Conservation (phyloP, 1,284 basidiomycete species). For the Porogramme epimiltina region DNA sequence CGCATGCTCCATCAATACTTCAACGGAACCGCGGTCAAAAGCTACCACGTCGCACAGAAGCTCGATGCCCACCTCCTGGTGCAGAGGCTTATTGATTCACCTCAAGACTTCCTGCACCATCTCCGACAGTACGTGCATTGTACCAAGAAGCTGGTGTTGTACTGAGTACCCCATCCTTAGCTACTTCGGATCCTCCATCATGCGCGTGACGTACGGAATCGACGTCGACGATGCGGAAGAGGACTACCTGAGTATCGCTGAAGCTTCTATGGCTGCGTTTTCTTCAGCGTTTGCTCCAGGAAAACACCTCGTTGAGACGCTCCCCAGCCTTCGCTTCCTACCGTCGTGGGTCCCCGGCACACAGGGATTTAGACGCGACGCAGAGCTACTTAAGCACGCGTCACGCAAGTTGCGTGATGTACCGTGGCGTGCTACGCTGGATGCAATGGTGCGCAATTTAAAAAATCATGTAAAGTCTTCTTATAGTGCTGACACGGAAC, state of each 20-base stretch:
- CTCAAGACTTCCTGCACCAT: conserved; percentile 3
- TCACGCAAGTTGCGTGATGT: not conserved
- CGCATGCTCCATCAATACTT: conserved; percentile 7
- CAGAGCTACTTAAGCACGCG: not conserved
- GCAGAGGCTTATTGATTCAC: not conserved
- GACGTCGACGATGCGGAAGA: conserved; percentile 1
- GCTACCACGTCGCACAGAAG: conserved; percentile 4
- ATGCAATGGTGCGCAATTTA: not conserved
- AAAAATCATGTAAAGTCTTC: too few species aligned
- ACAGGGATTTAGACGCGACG: conserved; percentile 1
- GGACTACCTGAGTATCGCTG: not conserved
- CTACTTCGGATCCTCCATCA: conserved; percentile 2
- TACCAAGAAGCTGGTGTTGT: not conserved
- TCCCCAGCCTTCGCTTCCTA: not conserved
- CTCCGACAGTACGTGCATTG: conserved; percentile 7
- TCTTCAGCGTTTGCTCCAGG: conserved; percentile 2
- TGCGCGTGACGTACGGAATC: conserved; percentile 5
- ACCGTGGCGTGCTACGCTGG: not conserved
- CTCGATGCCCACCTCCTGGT: conserved; percentile 4
- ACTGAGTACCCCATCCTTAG: not conserved
- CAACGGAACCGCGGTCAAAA: conserved; percentile 4
- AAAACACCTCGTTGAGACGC: conserved; percentile 3
- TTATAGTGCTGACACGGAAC: too few species aligned
- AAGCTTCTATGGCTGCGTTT: not conserved
- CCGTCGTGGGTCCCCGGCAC: conserved; percentile 1